Evolutionary conservation across 2,329 filamentous ascomycete species (phyloP).

Genomic region (Xylaria sp.): DNA sequence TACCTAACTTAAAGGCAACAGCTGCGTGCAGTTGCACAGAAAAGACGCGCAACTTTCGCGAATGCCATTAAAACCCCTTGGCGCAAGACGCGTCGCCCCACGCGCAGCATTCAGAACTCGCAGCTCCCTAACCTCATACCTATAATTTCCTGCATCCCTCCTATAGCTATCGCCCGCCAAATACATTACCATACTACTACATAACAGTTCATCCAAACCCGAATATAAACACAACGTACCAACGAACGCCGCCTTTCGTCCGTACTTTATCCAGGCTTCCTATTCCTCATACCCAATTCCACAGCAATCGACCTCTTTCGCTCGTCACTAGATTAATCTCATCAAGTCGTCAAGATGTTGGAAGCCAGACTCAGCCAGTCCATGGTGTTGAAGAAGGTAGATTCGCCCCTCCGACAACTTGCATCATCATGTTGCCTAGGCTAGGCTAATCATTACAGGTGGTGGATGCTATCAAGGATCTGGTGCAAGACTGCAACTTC

Average conservation of each 20-base stretch:
- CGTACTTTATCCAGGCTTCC: neutral
- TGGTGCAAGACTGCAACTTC: conserved; percentile 99
- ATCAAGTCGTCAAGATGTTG: conserved; percentile 70
- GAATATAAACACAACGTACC: conserved; percentile 12
- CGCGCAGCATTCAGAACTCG: conserved; percentile 22
- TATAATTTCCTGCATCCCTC: conserved; percentile 27
- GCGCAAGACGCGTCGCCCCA: conserved; percentile 36
- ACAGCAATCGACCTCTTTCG: neutral
- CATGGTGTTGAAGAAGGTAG: conserved; percentile 91
- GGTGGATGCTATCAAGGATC: conserved; percentile 98
- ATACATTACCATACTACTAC: conserved; percentile 4
- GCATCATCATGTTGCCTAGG: neutral
- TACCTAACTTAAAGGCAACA: neutral
- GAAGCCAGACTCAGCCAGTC: conserved; percentile 98
- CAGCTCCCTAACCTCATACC: conserved; percentile 22
- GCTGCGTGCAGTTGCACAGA: conserved; percentile 18
- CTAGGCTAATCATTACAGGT: conserved; percentile 66
- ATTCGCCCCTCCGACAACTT: neutral
- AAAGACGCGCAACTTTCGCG: conserved; percentile 37
- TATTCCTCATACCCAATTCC: neutral
- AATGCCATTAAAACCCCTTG: conserved; percentile 37
- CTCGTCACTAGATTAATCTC: neutral
- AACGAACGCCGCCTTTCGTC: conserved; percentile 8
- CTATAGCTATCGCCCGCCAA: neutral
- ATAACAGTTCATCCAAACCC: neutral